Percentiles rank a stretch among this genome's conserved stretches.
Conservation (phyloP, 306 rosid species). For the Cicer cuneatum region DNA sequence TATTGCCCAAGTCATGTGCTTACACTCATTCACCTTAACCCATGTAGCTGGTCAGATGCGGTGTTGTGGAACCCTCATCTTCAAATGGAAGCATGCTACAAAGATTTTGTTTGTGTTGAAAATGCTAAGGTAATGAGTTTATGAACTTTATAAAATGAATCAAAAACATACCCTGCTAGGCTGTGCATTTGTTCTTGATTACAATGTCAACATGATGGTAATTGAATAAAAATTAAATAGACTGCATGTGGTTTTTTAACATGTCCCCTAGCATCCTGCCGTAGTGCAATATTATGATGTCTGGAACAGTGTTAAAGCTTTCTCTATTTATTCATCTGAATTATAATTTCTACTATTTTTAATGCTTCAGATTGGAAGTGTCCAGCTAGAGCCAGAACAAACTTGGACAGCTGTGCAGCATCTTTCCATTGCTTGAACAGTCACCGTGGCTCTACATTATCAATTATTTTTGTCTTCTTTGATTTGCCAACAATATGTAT, state of each 20-base stretch:
- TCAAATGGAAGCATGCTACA: slow-evolving; percentile 90
- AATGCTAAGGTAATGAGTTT: slow-evolving; percentile 80
- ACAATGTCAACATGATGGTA: slow-evolving; percentile 1
- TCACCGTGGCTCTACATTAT: slow-evolving; percentile 40
- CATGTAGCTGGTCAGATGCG: slow-evolving; percentile 89
- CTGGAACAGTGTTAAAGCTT: slow-evolving; percentile 13
- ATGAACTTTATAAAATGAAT: slow-evolving; percentile 24
- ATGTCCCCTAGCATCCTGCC: background rate
- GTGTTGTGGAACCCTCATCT: slow-evolving; percentile 96
- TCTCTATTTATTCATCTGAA: slow-evolving; percentile 43
- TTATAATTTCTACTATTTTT: slow-evolving; percentile 36
- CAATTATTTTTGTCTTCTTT: slow-evolving; percentile 1
- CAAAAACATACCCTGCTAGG: slow-evolving; percentile 18
- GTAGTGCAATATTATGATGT: slow-evolving; percentile 27
- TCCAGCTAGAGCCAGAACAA: slow-evolving; percentile 74
- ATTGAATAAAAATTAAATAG: slow-evolving; percentile 24
- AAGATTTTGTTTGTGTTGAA: slow-evolving; percentile 95
- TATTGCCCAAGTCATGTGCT: slow-evolving; percentile 41
- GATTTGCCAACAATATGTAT: slow-evolving; percentile 34
- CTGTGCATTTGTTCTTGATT: slow-evolving; percentile 32
- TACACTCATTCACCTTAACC: slow-evolving; percentile 31
- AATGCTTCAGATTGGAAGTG: slow-evolving; percentile 69
- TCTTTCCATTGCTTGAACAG: slow-evolving; percentile 66
- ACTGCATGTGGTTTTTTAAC: slow-evolving; percentile 13
- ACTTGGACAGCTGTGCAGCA: slow-evolving; percentile 91